Evolutionary conservation across 2,329 filamentous ascomycete genomes (phyloP).

Genomic region (Arthrinium phaeospermum): DNA sequence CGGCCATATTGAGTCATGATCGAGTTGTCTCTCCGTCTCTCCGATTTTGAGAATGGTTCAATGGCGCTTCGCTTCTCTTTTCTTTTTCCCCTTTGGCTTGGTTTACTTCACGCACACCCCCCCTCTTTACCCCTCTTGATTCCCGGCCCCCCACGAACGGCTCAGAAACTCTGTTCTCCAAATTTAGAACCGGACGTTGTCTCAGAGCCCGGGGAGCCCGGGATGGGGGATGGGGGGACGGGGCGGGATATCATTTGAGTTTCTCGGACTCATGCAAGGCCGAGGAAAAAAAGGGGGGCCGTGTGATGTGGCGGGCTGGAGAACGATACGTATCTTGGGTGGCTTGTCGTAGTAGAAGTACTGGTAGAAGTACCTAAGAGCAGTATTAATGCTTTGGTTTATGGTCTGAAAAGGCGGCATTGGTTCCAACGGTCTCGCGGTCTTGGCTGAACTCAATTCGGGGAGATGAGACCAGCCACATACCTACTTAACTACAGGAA

Average conservation of each 20-base stretch:
- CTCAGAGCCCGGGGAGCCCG: neutral
- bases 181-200: neutral
- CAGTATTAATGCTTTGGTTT: too few species aligned
- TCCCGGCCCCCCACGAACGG: neutral
- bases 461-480: neutral
- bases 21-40: too few species aligned
- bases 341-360: neutral
- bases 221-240: neutral
- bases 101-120: too few species aligned
- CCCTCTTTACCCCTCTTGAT: neutral
- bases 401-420: neutral
- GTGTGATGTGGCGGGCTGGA: neutral
- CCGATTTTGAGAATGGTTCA: neutral
- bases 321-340: neutral
- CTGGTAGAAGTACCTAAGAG: too few species aligned
- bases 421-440: slow-evolving; percentile 1
- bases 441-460: neutral
- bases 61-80: too few species aligned
- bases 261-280: neutral
- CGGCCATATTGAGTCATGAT: too few species aligned
- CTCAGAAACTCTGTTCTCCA: neutral
- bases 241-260: neutral
- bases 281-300: neutral
- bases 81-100: neutral
- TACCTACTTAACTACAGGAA: neutral